These are phyloP conservation scores for Cyphellophora attinorum DNA, from an alignment of 2,329 filamentous ascomycete genomes.

Conservation along the genomic window DNA sequence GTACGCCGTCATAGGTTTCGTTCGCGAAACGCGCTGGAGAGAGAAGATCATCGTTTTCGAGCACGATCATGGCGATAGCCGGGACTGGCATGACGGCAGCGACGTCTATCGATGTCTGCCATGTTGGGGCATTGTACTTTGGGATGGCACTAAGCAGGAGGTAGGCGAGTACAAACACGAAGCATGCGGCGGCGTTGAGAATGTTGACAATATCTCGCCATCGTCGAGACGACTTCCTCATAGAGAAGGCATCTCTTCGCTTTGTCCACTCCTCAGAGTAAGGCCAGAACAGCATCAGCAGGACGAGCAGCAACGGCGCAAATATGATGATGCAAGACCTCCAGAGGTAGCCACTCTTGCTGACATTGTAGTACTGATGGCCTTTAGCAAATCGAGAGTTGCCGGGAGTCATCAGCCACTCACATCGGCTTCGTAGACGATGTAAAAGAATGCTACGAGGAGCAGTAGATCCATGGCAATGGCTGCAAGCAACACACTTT, in stretches of 20 bases:
- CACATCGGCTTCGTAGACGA: not conserved
- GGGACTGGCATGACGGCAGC: not conserved
- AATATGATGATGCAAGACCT: not conserved
- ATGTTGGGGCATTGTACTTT: not conserved
- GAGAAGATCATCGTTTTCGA: too few species aligned
- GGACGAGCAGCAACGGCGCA: not conserved
- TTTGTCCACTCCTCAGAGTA: not conserved
- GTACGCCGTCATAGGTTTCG: too few species aligned
- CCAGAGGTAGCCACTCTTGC: not conserved
- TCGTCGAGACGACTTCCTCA: not conserved
- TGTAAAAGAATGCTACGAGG: not conserved
- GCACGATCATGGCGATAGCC: too few species aligned
- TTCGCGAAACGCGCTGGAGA: too few species aligned
- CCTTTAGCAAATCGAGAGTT: too few species aligned
- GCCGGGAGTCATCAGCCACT: too few species aligned
- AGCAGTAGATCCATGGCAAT: not conserved
- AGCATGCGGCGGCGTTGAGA: not conserved
- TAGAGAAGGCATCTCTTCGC: not conserved
- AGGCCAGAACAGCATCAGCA: not conserved
- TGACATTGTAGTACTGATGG: not conserved
- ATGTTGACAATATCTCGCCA: not conserved
- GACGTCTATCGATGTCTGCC: not conserved
- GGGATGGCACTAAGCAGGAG: not conserved
- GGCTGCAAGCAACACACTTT: not conserved
- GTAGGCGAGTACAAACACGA: not conserved